Evolutionary conservation across 495 filamentous ascomycete genomes (phyloP), one percentile per base, ranked within the genome.

Genomic region (Hypoxylon lenormandii): DNA sequence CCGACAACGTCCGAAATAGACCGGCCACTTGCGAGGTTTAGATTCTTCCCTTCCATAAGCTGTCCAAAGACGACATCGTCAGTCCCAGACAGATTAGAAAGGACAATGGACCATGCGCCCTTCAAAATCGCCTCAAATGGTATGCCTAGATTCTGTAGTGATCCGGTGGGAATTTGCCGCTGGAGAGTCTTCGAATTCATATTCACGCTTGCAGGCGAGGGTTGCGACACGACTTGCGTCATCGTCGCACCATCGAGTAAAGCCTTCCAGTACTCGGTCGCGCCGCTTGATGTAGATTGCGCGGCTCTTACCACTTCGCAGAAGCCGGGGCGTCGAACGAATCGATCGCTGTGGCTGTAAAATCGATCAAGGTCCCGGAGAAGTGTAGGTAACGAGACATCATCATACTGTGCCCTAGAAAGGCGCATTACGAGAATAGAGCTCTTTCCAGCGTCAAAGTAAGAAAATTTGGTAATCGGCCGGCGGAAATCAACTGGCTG

Each of bases 11-110:
- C 79, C 0, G 75, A 76, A 12, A 80, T 74, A 2, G 72, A 67
- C 16, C 80, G 74, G 4, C 77, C 74, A 26, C 70, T 69, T 2
- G 68, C 70, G 0, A 82, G 75, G 12, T 70, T 73, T 5, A 81
- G 58, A 43, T 71, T 63, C 40, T 62, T 74, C 23, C 72, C 66
- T 21, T 75, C 80, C 21, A 84, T 72, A 11, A 82, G 58, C 57
- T 83, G 78, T n/a, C 82, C 82, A 52, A 84, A 84, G 12, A 83
- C 78, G 13, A 84, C 78, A 6, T 84, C 81, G 16, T 77, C 72
- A 0, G 71, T 74, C 0, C 74, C 77, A 10, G 78, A 79, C 42
- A 82, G 67, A 0, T 72, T 69, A 11, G 77, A 74, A 19, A 81
- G 70, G 2, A 81, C 60, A 11, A 83, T 72, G 1, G 80, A 80